Evolutionary conservation across 441 rosid species (phyloP), one percentile per base, ranked within the genome.

Genomic region (Aquilaria agallochum): DNA sequence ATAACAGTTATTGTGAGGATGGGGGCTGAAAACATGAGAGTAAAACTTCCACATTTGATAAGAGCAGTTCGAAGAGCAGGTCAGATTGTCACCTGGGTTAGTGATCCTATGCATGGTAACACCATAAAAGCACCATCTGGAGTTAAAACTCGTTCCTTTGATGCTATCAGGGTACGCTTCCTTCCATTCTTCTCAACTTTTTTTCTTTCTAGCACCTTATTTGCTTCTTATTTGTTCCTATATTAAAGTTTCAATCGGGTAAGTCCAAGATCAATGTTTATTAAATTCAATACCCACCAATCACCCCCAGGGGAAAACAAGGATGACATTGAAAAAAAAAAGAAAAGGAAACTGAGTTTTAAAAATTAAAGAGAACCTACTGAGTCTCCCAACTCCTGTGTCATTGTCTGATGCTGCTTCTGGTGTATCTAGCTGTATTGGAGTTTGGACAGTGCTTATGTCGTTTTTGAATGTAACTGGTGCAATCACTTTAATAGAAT

Each of bases 131-230:
- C 80, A 51, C 87, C 85, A 50, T 84, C 80, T 63, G 85, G 90
- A 63, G 79, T 82, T 56, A 85, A 80, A 73, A 82, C 88, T 55
- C 88, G 84, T 45, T 80, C 91, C 42, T 85, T 85, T 11, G 91
- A 85, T 54, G 72, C 88, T 47, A 85, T 82, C 63, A 67, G 72
- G 88, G 88, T 82, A 73, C 9, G 72, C 42, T 9, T 57, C 50
- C 46, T 59, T 5, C 31, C 45, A 40, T 42, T 30, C 49, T 20
- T 5, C 53, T 40, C 45, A 40, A 40, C 46, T 59, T 5, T 49
- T 42, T n/a, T 42, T n/a, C 49, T 20, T 5, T 59, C 4, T 2
- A 59, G 40, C 31, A 46, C n/a, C 54, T 11, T 31, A 14, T 30
- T 0, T 15, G 46, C 58, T 45, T 45, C 52, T 50, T 44, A 2